A percentile compares a stretch with the other conserved stretches of the same genome.
phyloP scores from a whole-genome alignment of 2,329 filamentous ascomycete species.

The Cordyceps cateniannulata region DNA sequence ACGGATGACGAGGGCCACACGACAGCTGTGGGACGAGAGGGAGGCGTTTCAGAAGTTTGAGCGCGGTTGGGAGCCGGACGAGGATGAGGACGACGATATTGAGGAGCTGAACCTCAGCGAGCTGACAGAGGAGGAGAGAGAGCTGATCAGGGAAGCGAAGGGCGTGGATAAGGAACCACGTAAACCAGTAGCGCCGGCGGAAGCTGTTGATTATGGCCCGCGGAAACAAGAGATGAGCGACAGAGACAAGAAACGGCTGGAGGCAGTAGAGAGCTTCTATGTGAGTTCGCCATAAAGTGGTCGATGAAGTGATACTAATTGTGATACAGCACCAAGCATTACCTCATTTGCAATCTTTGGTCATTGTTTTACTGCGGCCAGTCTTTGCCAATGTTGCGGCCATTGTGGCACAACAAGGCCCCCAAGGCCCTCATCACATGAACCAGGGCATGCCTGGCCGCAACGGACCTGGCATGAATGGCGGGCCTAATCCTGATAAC shows the following conservation, averaged over 20 bases:
- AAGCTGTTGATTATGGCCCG: conserved; percentile 40
- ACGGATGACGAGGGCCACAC: conserved; percentile 83
- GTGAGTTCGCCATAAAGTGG: conserved; percentile 43
- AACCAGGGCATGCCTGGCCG: conserved; percentile 35
- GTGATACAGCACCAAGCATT: conserved; percentile 59
- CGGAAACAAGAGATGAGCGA: conserved; percentile 39
- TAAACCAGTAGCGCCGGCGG: conserved; percentile 19
- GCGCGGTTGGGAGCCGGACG: conserved; percentile 65
- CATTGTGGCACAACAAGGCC: conserved; percentile 59
- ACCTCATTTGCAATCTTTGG: conserved; percentile 82
- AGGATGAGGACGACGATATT: conserved; percentile 37
- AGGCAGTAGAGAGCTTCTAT: conserved; percentile 77
- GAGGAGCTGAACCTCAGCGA: conserved; percentile 42
- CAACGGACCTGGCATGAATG: conserved; percentile 34
- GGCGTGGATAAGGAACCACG: conserved; percentile 25
- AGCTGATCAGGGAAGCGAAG: conserved; percentile 36
- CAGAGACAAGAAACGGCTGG: conserved; percentile 57
- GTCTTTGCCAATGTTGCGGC: conserved; percentile 83
- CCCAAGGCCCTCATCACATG: conserved; percentile 40
- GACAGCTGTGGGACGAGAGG: conserved; percentile 90
- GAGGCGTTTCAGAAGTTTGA: conserved; percentile 90
- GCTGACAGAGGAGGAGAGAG: conserved; percentile 33
- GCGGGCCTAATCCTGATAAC: conserved; percentile 24
- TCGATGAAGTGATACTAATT: not conserved
- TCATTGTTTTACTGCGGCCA: conserved; percentile 87